Conservation (phyloP, 2,329 filamentous ascomycete species). For the Ophiostoma ips region DNA sequence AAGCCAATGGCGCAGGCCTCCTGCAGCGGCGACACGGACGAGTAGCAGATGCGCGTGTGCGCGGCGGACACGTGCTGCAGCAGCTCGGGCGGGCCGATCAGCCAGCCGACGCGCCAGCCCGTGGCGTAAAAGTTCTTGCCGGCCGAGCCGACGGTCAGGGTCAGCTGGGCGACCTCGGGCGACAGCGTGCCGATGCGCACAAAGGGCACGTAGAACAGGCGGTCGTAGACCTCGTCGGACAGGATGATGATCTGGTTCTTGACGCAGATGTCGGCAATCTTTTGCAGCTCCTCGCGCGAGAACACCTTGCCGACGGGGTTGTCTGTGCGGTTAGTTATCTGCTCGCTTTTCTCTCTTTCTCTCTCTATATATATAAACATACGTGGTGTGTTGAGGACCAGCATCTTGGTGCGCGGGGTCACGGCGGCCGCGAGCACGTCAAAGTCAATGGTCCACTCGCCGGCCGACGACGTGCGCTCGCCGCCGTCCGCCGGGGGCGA, state of each 20-base stretch:
- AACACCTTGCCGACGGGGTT: conserved; percentile 97
- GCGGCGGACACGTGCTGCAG: conserved; percentile 87
- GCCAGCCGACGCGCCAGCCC: conserved; percentile 89
- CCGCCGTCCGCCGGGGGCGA: conserved; percentile 74
- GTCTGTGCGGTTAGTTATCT: conserved; percentile 27
- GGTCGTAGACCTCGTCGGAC: conserved; percentile 86
- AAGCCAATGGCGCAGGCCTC: conserved; percentile 91
- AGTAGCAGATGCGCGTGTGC: conserved; percentile 94
- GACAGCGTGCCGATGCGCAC: conserved; percentile 84
- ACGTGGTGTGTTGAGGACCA: conserved; percentile 67
- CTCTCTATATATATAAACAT: background rate
- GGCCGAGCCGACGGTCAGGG: conserved; percentile 85
- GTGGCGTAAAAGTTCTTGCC: conserved; percentile 99
- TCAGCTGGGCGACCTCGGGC: conserved; percentile 75
- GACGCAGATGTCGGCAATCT: conserved; percentile 77
- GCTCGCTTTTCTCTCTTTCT: no score
- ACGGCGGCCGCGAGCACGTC: conserved; percentile 68
- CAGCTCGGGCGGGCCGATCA: conserved; percentile 77
- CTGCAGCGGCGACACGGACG: conserved; percentile 81
- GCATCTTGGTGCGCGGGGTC: conserved; percentile 84
- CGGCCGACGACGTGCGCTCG: conserved; percentile 65
- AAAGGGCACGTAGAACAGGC: conserved; percentile 89
- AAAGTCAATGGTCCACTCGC: conserved; percentile 81
- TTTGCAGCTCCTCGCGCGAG: conserved; percentile 65
- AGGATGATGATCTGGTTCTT: conserved; percentile 91